A percentile compares a stretch with the other conserved stretches of the same genome.
phyloP scores from a whole-genome alignment of 169 alveolate genomes.

The Eimeria falciformis region DNA sequence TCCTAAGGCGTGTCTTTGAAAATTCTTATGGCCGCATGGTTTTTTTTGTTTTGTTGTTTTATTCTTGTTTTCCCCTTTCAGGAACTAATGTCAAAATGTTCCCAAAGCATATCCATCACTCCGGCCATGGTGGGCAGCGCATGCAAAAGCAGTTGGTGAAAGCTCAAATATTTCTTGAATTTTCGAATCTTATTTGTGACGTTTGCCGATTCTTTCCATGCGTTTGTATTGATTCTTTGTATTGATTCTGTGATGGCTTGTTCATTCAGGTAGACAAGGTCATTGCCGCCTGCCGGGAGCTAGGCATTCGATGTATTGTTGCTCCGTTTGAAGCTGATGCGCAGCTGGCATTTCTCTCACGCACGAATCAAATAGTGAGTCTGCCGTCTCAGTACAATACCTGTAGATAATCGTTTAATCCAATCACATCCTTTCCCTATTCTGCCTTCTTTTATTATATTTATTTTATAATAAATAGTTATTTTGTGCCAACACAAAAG shows the following conservation, averaged over 20 bases:
- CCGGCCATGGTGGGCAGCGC: constrained; percentile 65
- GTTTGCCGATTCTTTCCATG: no score
- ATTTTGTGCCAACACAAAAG: neutral
- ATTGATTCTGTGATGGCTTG: no score
- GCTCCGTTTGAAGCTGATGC: constrained; percentile 99
- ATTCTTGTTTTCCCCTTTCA: neutral
- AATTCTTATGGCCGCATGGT: neutral
- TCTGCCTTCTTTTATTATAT: neutral
- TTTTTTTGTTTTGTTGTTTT: neutral
- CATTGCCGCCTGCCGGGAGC: constrained; percentile 73
- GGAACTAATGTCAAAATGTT: constrained; percentile 73
- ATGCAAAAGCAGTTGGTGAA: no score
- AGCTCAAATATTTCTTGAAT: neutral
- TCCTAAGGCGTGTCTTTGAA: constrained; percentile 28
- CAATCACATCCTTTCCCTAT: no score
- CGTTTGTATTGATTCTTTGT: no score
- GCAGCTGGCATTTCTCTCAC: constrained; percentile 95
- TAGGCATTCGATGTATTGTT: constrained; percentile 90
- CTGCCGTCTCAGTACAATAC: neutral
- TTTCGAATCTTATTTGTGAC: neutral
- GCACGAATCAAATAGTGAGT: constrained; percentile 85
- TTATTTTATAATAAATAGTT: neutral
- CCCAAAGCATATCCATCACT: constrained; percentile 68
- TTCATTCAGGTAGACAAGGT: constrained; percentile 68
- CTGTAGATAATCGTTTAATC: no score